phyloP scores from a whole-genome alignment of 805 yeast genomes.

The Wickerhamomyces queroliae region DNA sequence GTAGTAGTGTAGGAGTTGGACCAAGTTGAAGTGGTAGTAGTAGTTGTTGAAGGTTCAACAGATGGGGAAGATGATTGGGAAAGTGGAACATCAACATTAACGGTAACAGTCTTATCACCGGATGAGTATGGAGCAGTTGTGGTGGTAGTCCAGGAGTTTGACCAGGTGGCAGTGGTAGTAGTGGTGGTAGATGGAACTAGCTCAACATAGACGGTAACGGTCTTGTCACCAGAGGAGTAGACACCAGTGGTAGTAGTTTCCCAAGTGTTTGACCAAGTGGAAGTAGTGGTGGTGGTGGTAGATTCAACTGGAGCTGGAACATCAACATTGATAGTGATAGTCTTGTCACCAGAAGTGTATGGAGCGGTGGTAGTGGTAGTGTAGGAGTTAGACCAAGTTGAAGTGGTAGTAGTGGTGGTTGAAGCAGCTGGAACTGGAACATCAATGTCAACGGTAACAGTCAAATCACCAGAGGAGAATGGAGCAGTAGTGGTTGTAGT shows the following conservation, averaged over 20 bases:
- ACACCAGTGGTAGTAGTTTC: background rate
- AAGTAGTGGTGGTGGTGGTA: too few relatives aligned
- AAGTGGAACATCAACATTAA: slow-evolving; percentile 2
- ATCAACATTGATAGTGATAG: too few relatives aligned
- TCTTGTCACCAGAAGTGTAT: background rate
- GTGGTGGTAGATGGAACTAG: slow-evolving; percentile 1
- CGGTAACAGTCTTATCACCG: slow-evolving; percentile 1
- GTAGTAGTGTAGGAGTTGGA: background rate
- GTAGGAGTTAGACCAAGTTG: background rate
- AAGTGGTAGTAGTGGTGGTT: background rate
- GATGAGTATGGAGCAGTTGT: background rate
- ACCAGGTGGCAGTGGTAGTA: slow-evolving; percentile 1
- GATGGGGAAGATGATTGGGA: slow-evolving; percentile 1
- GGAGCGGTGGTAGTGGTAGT: background rate
- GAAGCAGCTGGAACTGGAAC: background rate
- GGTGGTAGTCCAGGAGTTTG: background rate
- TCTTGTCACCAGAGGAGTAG: background rate
- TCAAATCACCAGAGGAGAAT: slow-evolving; percentile 1
- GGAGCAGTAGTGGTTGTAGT: slow-evolving; percentile 3
- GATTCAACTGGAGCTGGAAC: too few relatives aligned
- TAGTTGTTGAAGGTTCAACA: background rate
- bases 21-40: background rate
- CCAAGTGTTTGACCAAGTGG: background rate
- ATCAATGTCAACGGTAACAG: slow-evolving; percentile 2
- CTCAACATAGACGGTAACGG: background rate